phyloP scores from a whole-genome alignment of 108 stramenopile species.

The Cyclostephanos tholiformis region DNA sequence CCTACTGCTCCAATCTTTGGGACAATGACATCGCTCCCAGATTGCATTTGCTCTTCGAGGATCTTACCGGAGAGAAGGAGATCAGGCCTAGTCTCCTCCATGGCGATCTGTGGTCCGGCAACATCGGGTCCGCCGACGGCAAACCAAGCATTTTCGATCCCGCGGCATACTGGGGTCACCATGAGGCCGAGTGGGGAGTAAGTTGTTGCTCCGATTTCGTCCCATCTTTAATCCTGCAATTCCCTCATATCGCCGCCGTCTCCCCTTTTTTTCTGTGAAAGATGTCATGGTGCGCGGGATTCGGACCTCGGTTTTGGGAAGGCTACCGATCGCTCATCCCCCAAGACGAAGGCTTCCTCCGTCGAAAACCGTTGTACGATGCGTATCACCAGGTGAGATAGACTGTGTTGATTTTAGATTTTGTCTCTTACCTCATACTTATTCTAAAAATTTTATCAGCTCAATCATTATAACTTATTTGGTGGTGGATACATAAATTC shows the following conservation, averaged over 20 bases:
- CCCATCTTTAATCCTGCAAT: background rate
- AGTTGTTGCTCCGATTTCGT: conserved; percentile 13
- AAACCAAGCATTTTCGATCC: conserved; percentile 58
- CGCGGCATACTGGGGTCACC: conserved; percentile 57
- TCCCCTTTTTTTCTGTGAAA: conserved; percentile 5
- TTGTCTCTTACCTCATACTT: background rate
- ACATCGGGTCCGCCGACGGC: conserved; percentile 58
- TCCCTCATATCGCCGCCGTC: too few relatives aligned
- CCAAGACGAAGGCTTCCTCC: conserved; percentile 50
- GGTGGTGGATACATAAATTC: conserved; percentile 55
- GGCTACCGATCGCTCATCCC: conserved; percentile 55
- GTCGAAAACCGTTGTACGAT: conserved; percentile 62
- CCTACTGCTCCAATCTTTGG: conserved; percentile 50
- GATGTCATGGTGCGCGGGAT: conserved; percentile 59
- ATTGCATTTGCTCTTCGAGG: conserved; percentile 50
- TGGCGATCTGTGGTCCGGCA: conserved; percentile 65
- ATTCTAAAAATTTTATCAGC: background rate
- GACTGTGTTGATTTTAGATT: background rate
- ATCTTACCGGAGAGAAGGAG: conserved; percentile 41
- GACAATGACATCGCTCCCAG: conserved; percentile 40
- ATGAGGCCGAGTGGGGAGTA: conserved; percentile 61
- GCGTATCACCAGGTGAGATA: conserved; percentile 54
- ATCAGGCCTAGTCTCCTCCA: conserved; percentile 54
- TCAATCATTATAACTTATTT: conserved; percentile 70
- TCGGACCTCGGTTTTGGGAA: conserved; percentile 47